These are phyloP conservation scores for Hypoxylon fuscum DNA, from an alignment of 495 filamentous ascomycete species.

Conservation along the genomic window DNA sequence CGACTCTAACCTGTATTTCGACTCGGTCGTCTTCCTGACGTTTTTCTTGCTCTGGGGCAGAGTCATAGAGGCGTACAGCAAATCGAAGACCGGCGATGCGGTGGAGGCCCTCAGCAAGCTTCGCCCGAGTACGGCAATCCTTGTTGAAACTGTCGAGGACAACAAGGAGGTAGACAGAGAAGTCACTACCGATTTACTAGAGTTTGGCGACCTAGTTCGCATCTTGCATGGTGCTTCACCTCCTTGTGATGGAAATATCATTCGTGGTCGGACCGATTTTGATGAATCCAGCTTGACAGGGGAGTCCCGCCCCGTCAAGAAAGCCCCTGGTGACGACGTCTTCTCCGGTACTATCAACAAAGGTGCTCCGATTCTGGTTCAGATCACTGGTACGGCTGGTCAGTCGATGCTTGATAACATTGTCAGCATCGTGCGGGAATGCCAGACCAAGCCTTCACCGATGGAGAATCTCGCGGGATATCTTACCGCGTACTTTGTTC, in stretches of 20 bases:
- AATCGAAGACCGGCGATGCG: conserved; percentile 89
- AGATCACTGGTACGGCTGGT: conserved; percentile 74
- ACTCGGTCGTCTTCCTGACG: conserved; percentile 93
- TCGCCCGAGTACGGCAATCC: conserved; percentile 78
- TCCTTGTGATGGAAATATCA: conserved; percentile 79
- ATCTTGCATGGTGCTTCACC: conserved; percentile 84
- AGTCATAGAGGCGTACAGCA: conserved; percentile 89
- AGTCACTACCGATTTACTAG: conserved; percentile 77
- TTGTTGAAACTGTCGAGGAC: conserved; percentile 61
- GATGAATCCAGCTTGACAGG: conserved; percentile 93
- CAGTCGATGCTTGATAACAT: conserved; percentile 93
- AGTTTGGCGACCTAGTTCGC: conserved; percentile 81
- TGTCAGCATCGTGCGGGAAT: conserved; percentile 87
- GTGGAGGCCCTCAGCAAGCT: conserved; percentile 82
- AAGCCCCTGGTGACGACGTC: conserved; percentile 74
- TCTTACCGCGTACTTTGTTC: conserved; percentile 89
- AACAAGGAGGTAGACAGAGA: conserved; percentile 45
- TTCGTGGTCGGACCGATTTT: conserved; percentile 73
- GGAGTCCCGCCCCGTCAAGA: conserved; percentile 81
- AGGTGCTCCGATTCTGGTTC: conserved; percentile 72
- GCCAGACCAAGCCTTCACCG: conserved; percentile 86
- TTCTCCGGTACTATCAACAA: conserved; percentile 90
- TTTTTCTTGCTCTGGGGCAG: conserved; percentile 85
- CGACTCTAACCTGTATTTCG: conserved; percentile 81
- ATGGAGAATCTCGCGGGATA: conserved; percentile 86